A percentile compares a stretch with the other conserved stretches of the same genome.
phyloP scores from a whole-genome alignment of 345 rosid genomes.

The Lepidium aucheri region DNA sequence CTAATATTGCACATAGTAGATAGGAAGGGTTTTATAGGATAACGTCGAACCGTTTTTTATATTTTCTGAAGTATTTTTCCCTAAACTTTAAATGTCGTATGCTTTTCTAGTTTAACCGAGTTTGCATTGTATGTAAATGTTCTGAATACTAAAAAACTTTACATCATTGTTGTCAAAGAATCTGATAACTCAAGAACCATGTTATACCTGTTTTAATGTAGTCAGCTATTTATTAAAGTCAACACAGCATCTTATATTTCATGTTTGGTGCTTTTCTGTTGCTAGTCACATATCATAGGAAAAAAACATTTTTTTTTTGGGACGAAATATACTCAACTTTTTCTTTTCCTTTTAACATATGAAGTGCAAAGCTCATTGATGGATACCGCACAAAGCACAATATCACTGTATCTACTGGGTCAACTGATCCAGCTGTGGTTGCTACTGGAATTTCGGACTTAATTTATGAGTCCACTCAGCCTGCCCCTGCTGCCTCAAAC shows the following conservation, averaged over 20 bases:
- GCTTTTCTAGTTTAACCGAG: background rate
- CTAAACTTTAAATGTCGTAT: background rate
- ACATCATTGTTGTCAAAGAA: background rate
- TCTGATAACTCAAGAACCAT: slow-evolving; percentile 8
- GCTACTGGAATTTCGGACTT: slow-evolving; percentile 95
- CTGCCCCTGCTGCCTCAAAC: slow-evolving; percentile 61
- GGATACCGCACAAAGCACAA: slow-evolving; percentile 76
- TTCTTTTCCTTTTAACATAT: slow-evolving; percentile 1
- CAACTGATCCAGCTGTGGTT: slow-evolving; percentile 79
- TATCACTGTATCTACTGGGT: slow-evolving; percentile 75
- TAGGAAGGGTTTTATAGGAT: background rate
- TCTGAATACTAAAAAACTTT: background rate
- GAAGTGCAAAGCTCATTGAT: slow-evolving; percentile 88
- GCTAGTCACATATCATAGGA: background rate
- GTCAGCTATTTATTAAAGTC: background rate
- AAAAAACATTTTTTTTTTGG: background rate
- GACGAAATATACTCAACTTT: background rate
- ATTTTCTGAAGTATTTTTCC: background rate
- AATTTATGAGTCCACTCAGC: slow-evolving; percentile 76
- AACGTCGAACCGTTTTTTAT: background rate
- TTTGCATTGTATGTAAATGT: background rate
- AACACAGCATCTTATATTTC: background rate
- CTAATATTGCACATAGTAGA: background rate
- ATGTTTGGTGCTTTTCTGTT: slow-evolving; percentile 11
- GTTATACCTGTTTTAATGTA: background rate